A percentile compares a stretch with the other conserved stretches of the same genome.
These are phyloP conservation scores for Ashbya aceris DNA, from an alignment of 1,139 yeast genomes.

Conservation along the genomic window DNA sequence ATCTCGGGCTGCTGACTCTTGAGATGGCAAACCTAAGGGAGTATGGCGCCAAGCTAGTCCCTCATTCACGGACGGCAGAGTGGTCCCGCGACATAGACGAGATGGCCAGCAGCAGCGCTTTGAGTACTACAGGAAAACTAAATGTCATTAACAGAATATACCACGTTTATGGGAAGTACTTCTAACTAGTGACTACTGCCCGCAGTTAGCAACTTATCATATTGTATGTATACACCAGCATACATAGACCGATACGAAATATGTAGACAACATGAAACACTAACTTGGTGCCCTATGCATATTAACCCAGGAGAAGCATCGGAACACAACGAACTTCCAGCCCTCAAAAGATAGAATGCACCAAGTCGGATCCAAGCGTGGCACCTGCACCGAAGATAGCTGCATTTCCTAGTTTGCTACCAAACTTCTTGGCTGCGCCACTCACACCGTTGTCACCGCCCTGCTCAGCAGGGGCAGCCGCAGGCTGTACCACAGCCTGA, in stretches of 20 bases:
- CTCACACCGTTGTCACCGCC: conserved; percentile 19
- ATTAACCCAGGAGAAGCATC: too few species aligned
- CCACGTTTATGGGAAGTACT: conserved; percentile 40
- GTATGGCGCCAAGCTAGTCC: conserved; percentile 41
- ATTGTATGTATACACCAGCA: neutral
- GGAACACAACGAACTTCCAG: too few species aligned
- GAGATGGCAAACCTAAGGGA: conserved; percentile 48
- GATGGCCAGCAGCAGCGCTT: conserved; percentile 32
- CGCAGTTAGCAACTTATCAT: neutral
- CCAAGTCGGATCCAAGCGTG: conserved; percentile 79
- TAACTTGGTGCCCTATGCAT: neutral
- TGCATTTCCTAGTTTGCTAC: conserved; percentile 82
- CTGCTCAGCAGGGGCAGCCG: conserved; percentile 14
- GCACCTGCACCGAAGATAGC: conserved; percentile 98
- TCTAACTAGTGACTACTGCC: conserved; percentile 10
- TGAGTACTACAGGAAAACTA: conserved; percentile 31
- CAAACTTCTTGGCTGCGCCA: conserved; percentile 51
- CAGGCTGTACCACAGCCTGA: conserved; percentile 21
- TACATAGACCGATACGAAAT: neutral
- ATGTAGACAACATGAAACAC: neutral
- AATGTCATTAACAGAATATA: conserved; percentile 45
- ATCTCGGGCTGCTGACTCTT: conserved; percentile 42
- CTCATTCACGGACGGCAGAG: conserved; percentile 37
- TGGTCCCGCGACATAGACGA: conserved; percentile 53
- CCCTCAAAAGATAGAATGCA: conserved; percentile 66